These are phyloP conservation scores for Gracilaria caudata DNA, from an alignment of 23 red algal genomes.

Conservation along the genomic window DNA sequence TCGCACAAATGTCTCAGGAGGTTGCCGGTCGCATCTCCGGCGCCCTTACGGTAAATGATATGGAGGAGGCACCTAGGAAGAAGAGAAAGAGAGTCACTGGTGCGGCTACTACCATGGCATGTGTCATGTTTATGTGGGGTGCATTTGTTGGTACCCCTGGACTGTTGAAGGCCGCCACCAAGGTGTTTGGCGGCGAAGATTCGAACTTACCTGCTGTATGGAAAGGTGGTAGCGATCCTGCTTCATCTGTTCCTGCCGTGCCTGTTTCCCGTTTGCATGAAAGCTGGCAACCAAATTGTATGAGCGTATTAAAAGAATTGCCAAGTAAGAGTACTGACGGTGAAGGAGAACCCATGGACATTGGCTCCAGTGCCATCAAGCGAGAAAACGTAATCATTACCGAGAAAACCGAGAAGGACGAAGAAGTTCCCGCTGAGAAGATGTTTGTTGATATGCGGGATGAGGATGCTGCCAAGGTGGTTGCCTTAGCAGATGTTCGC, in stretches of 20 bases:
- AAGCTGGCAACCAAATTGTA: slow-evolving; percentile 54
- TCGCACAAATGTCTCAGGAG: slow-evolving; percentile 28
- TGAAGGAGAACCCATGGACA: slow-evolving; percentile 17
- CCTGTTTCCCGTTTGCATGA: neutral
- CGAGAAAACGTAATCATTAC: slow-evolving; percentile 18
- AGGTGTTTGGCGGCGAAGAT: slow-evolving; percentile 1
- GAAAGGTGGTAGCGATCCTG: slow-evolving; percentile 2
- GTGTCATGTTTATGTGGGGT: slow-evolving; percentile 80
- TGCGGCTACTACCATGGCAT: slow-evolving; percentile 64
- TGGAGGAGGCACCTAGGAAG: slow-evolving; percentile 35
- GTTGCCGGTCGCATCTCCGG: slow-evolving; percentile 16
- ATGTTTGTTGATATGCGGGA: slow-evolving; percentile 71
- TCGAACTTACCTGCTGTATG: slow-evolving; percentile 62
- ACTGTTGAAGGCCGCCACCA: slow-evolving; percentile 38
- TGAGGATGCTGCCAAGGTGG: slow-evolving; percentile 45
- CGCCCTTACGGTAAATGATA: slow-evolving; percentile 38
- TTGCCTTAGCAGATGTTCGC: slow-evolving; percentile 35
- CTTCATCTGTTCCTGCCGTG: slow-evolving; percentile 12
- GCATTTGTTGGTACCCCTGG: slow-evolving; percentile 65
- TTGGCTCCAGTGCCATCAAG: neutral
- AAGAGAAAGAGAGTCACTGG: slow-evolving; percentile 70
- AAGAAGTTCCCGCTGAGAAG: slow-evolving; percentile 14
- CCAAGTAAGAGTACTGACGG: slow-evolving; percentile 20
- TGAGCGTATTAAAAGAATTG: slow-evolving; percentile 43
- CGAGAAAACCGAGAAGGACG: neutral